Base-by-base conservation (phyloP, 345 rosid species). In the Lepidium aucheri region DNA sequence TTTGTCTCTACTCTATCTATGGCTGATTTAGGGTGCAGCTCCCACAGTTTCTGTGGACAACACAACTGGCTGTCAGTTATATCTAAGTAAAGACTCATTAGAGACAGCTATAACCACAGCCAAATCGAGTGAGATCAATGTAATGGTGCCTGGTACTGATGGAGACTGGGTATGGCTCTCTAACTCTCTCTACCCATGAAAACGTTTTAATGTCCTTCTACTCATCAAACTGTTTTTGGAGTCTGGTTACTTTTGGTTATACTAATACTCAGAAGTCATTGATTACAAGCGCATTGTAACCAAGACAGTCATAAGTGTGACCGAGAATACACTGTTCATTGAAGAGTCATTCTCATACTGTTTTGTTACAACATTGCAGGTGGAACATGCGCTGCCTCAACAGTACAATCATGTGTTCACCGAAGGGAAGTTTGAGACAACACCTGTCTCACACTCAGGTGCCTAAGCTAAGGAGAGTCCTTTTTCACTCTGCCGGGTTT, bases 371-470 rank as follows among this genome's bases (percentile, higher is more conserved):
- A 62, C 8, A 62, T 47, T 76, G 80, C 63, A 90, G 99, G 88
- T 18, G 73, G 99, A 94, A 79, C 96, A 90, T 79, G 77, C 90
- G 56, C 65, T 94, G 78, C 97, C 99, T 24, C 96, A 88, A 72
- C 99, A 94, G 66, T 90, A 67, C 68, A 72, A 79, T 67, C 90
- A 94, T 74, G 30, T 35, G 69, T 86, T 78, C 35, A 79, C 80
- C 57, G 84, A 86, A 67, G 92, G 96, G 38, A 86, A 76, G 66
- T 84, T 94, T 9, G 85, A 81, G 76, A 94, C 97, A 17, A 82
- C 84, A 51, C 96, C 99, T 7, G 90, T 94, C 64, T 86, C 99
- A 9, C 99, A 94, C 77, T 94, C 99, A 49, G 99, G 97, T 49
- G 99, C 89, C 53, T 94, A 80, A 84, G 40, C 50, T 80, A 75